A percentile compares a stretch with the other conserved stretches of the same genome.
Evolutionary conservation across 139 green algal genomes (phyloP).

Genomic region (Chlamydomonas incerta): DNA sequence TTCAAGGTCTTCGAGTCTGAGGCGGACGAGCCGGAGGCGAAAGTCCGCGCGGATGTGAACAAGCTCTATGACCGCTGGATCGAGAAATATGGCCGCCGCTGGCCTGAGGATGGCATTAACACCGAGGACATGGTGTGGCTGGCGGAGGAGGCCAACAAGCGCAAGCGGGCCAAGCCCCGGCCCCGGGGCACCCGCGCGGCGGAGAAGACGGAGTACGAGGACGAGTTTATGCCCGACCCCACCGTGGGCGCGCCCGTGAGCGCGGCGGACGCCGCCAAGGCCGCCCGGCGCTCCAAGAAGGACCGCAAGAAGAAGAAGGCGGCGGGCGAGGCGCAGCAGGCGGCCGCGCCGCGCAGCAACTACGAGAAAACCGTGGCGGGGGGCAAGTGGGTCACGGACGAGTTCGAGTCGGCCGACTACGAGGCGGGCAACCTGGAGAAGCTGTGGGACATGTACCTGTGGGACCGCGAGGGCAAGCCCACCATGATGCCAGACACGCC

Average conservation of each 20-base stretch:
- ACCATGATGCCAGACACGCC: conserved; percentile 67
- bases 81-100: conserved; percentile 66
- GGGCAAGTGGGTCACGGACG: conserved; percentile 67
- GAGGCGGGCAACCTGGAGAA: conserved; percentile 70
- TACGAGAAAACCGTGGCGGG: conserved; percentile 52
- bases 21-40: conserved; percentile 64
- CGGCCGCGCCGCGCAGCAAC: conserved; percentile 13
- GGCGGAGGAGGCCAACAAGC: conserved; percentile 63
- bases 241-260: not conserved
- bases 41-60: conserved; percentile 65
- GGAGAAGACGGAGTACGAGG: conserved; percentile 58
- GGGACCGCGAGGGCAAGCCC: conserved; percentile 67
- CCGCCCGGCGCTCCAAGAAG: not conserved
- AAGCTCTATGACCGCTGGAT: conserved; percentile 70
- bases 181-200: not conserved
- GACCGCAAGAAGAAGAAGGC: not conserved
- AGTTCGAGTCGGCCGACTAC: conserved; percentile 69
- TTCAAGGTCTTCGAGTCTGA: conserved; percentile 72
- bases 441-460: conserved; percentile 69
- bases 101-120: conserved; percentile 72
- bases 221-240: conserved; percentile 54
- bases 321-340: not conserved
- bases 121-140: conserved; percentile 76
- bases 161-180: not conserved
- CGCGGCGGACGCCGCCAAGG: conserved; percentile 15